Evolutionary conservation across 1,139 yeast species (phyloP).

Genomic region (Protomyces inouyei): DNA sequence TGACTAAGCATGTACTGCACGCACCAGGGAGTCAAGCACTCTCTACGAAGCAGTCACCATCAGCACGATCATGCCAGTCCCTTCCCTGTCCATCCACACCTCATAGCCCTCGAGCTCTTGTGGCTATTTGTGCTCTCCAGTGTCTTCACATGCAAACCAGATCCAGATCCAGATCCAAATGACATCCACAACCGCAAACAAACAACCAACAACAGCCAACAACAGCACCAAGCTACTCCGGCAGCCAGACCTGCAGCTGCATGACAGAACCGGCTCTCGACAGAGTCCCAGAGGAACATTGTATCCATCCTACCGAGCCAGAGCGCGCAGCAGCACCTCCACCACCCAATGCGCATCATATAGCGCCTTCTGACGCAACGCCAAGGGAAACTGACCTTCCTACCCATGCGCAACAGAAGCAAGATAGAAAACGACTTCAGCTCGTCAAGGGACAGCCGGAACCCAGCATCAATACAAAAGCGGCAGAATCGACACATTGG

Average conservation of each 20-base stretch:
- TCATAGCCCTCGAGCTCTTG: no score
- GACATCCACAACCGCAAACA: no score
- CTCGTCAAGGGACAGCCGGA: slow-evolving; percentile 13
- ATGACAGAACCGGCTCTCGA: neutral
- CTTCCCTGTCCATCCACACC: no score
- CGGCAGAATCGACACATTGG: slow-evolving; percentile 11
- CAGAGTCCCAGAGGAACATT: neutral
- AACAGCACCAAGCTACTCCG: no score
- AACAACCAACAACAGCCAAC: no score
- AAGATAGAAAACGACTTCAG: neutral
- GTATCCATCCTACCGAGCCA: neutral
- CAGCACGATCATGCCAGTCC: no score
- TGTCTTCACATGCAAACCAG: no score
- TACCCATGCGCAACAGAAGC: neutral
- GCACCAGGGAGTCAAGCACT: no score
- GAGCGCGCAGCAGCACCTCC: neutral
- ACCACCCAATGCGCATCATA: neutral
- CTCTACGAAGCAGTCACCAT: no score
- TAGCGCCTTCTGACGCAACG: neutral
- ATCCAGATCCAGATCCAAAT: no score
- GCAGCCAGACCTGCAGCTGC: neutral
- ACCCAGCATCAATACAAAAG: slow-evolving; percentile 15
- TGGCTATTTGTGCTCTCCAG: no score
- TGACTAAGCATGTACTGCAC: no score
- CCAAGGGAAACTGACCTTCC: neutral